phyloP scores from a whole-genome alignment of 495 filamentous ascomycete genomes.

The Xylaria sp. region DNA sequence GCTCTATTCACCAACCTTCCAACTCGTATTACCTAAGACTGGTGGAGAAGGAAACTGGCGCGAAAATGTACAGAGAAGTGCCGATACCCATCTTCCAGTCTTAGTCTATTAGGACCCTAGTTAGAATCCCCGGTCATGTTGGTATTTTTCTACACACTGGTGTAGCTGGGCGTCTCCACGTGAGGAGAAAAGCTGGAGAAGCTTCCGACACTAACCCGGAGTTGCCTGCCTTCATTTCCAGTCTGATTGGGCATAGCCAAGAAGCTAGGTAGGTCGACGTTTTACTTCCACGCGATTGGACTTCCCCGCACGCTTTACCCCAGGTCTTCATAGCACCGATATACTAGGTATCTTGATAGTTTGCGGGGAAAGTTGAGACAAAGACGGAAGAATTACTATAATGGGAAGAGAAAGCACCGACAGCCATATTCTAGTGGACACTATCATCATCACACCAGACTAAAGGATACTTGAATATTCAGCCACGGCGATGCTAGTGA shows the following conservation, averaged over 20 bases:
- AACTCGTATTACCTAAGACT: neutral
- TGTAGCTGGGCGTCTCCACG: neutral
- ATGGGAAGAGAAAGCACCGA: neutral
- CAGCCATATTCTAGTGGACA: neutral
- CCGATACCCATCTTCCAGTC: neutral
- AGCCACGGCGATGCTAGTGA: neutral
- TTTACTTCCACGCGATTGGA: neutral
- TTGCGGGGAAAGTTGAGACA: conserved; percentile 10
- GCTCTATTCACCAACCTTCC: neutral
- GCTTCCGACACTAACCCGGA: neutral
- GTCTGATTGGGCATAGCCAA: conserved; percentile 1
- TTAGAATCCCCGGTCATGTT: neutral
- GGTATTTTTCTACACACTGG: neutral
- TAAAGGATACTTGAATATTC: neutral
- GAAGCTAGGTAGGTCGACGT: neutral
- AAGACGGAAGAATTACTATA: neutral
- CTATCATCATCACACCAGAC: neutral
- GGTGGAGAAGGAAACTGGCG: neutral
- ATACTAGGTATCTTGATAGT: neutral
- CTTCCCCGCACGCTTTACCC: conserved; percentile 10
- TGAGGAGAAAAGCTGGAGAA: conserved; percentile 2
- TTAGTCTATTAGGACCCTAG: neutral
- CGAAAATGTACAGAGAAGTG: neutral
- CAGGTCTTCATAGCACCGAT: neutral
- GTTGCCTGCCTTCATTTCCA: neutral